A percentile compares a stretch with the other conserved stretches of the same genome.
Conservation (phyloP, 805 yeast genomes). For the Blastobotrys muscicola region DNA sequence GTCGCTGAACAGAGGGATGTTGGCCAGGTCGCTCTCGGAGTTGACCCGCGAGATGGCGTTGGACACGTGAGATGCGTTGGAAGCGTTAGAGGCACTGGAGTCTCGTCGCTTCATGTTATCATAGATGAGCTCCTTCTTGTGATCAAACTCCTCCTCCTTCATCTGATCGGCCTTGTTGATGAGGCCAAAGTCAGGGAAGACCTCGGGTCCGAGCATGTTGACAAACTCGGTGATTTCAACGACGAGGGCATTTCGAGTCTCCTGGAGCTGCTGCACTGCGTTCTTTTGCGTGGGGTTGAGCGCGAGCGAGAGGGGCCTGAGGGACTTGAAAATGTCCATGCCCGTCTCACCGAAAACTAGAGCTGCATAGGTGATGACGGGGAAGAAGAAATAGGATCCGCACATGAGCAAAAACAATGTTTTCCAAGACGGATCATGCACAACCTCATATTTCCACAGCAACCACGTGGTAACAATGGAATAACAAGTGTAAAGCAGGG, state of each 20-base stretch:
- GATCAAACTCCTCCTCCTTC: neutral
- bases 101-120: neutral
- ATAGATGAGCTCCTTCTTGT: neutral
- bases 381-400: slow-evolving; percentile 55
- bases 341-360: slow-evolving; percentile 89
- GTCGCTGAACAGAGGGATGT: slow-evolving; percentile 53
- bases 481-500: slow-evolving; percentile 72
- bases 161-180: slow-evolving; percentile 5
- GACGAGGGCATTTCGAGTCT: slow-evolving; percentile 51
- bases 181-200: slow-evolving; percentile 74
- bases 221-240: slow-evolving; percentile 70
- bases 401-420: slow-evolving; percentile 31
- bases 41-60: slow-evolving; percentile 55
- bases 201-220: slow-evolving; percentile 70
- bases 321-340: slow-evolving; percentile 73
- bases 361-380: slow-evolving; percentile 76
- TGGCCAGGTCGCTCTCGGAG: slow-evolving; percentile 52
- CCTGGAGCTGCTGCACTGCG: slow-evolving; percentile 44
- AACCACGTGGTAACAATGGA: slow-evolving; percentile 39
- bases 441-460: slow-evolving; percentile 24
- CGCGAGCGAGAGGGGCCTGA: slow-evolving; percentile 63
- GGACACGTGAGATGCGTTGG: slow-evolving; percentile 34
- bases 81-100: slow-evolving; percentile 7
- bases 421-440: slow-evolving; percentile 18
- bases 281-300: slow-evolving; percentile 29